phyloP scores from a whole-genome alignment of 257 asterid genomes.

The Fraxinus excelsior region DNA sequence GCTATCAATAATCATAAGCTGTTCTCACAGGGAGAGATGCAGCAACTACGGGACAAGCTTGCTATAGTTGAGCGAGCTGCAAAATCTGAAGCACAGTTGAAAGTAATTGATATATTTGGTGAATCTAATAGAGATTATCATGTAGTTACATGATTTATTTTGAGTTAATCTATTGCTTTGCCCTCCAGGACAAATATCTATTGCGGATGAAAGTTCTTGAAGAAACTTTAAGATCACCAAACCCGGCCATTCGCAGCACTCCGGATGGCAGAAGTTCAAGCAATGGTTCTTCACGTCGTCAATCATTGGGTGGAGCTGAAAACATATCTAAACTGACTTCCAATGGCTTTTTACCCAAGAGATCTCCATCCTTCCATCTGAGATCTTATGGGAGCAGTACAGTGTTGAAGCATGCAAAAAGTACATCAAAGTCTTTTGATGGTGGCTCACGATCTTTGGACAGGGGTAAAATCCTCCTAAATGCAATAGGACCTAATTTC shows the following conservation, averaged over 20 bases:
- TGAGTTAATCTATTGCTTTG: slow-evolving; percentile 5
- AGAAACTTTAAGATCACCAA: slow-evolving; percentile 87
- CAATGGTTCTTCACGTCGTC: slow-evolving; percentile 83
- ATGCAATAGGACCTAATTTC: slow-evolving; percentile 83
- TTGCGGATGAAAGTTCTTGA: slow-evolving; percentile 81
- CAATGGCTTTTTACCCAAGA: slow-evolving; percentile 84
- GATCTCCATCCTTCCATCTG: slow-evolving; percentile 87
- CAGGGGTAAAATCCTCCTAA: slow-evolving; percentile 79
- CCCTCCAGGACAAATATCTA: slow-evolving; percentile 79
- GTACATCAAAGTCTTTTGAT: slow-evolving; percentile 96
- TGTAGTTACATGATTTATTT: background rate
- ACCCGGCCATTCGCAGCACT: slow-evolving; percentile 51
- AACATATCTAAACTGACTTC: slow-evolving; percentile 75
- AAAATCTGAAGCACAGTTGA: slow-evolving; percentile 85
- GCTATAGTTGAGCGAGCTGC: slow-evolving; percentile 85
- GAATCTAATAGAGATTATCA: background rate
- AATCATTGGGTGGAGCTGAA: slow-evolving; percentile 92
- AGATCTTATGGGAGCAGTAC: slow-evolving; percentile 91
- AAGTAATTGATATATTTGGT: slow-evolving; percentile 49
- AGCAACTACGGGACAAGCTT: slow-evolving; percentile 90
- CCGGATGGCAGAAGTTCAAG: slow-evolving; percentile 76
- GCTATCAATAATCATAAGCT: slow-evolving; percentile 14
- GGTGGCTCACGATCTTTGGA: slow-evolving; percentile 92
- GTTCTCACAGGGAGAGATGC: slow-evolving; percentile 86
- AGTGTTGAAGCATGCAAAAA: slow-evolving; percentile 92